These are phyloP conservation scores for Metarhizium sp. DNA, from an alignment of 2,329 filamentous ascomycete genomes.

Conservation along the genomic window DNA sequence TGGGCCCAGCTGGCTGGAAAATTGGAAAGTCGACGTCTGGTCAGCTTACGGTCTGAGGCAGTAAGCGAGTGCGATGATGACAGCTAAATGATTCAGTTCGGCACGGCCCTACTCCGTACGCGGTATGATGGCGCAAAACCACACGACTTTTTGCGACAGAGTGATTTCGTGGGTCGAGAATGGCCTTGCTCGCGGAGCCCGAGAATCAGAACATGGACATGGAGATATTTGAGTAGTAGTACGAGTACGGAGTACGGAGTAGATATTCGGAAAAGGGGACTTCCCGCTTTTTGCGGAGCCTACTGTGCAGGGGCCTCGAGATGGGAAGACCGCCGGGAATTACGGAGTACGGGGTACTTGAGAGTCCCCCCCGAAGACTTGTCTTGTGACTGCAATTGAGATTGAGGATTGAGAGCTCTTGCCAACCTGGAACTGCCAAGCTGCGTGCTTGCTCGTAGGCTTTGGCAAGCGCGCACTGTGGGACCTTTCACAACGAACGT, in stretches of 20 bases:
- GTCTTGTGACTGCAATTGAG: not conserved
- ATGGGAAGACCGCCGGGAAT: too few relatives aligned
- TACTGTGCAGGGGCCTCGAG: too few relatives aligned
- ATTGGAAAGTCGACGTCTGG: not conserved
- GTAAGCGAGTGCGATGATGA: not conserved
- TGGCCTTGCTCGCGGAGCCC: not conserved
- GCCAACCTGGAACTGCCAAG: too few relatives aligned
- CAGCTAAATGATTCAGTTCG: too few relatives aligned
- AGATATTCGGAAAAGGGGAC: not conserved
- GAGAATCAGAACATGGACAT: not conserved
- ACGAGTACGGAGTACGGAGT: not conserved
- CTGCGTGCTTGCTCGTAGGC: too few relatives aligned
- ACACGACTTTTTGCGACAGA: not conserved
- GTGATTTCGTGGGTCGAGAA: not conserved
- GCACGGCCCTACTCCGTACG: not conserved
- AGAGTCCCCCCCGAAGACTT: too few relatives aligned
- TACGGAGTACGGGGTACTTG: too few relatives aligned
- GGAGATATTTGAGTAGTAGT: not conserved
- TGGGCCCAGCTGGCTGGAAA: not conserved
- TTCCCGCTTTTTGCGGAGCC: not conserved
- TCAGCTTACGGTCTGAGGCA: not conserved
- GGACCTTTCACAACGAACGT: not conserved
- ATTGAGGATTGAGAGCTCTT: too few relatives aligned
- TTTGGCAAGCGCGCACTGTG: not conserved
- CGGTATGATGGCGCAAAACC: not conserved